A percentile compares a stretch with the other conserved stretches of the same genome.
Conservation (phyloP, 2,329 filamentous ascomycete species). For the Pseudogymnoascus sp. region DNA sequence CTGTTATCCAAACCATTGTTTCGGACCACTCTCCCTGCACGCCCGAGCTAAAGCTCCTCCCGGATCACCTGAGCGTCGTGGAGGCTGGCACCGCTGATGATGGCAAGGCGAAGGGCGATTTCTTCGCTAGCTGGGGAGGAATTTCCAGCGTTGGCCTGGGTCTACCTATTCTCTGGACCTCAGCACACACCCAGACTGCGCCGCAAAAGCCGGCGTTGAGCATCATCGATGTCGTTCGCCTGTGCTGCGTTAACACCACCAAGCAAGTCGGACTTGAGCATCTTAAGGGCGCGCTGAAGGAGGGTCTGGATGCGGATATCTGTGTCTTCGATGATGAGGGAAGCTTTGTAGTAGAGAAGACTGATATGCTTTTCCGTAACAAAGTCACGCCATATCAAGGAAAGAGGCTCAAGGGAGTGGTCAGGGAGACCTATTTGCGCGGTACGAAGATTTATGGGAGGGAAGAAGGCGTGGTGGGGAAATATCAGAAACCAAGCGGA, state of each 20-base stretch:
- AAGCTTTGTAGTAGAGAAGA: constrained; percentile 63
- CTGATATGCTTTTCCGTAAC: constrained; percentile 66
- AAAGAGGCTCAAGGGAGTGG: constrained; percentile 54
- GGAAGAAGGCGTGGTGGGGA: constrained; percentile 36
- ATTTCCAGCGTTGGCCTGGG: constrained; percentile 92
- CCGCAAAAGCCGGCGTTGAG: constrained; percentile 28
- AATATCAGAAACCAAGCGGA: constrained; percentile 38
- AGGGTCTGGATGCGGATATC: constrained; percentile 82
- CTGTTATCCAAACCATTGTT: constrained; percentile 84
- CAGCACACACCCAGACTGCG: constrained; percentile 31
- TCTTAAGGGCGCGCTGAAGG: constrained; percentile 70
- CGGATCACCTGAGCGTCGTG: constrained; percentile 39
- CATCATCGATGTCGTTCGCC: constrained; percentile 71
- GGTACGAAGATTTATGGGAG: constrained; percentile 26
- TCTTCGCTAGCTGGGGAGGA: constrained; percentile 93
- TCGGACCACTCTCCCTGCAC: constrained; percentile 96
- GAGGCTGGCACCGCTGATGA: constrained; percentile 30
- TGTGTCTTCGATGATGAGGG: constrained; percentile 85
- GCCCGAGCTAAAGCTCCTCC: constrained; percentile 83
- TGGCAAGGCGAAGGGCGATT: constrained; percentile 58
- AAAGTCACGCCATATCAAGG: constrained; percentile 36
- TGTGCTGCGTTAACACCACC: constrained; percentile 82
- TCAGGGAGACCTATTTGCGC: constrained; percentile 29
- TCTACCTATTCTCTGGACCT: constrained; percentile 71
- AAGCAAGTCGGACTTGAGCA: constrained; percentile 77